Evolutionary conservation across 257 asterid species (phyloP).

Genomic region (Vinca minor): DNA sequence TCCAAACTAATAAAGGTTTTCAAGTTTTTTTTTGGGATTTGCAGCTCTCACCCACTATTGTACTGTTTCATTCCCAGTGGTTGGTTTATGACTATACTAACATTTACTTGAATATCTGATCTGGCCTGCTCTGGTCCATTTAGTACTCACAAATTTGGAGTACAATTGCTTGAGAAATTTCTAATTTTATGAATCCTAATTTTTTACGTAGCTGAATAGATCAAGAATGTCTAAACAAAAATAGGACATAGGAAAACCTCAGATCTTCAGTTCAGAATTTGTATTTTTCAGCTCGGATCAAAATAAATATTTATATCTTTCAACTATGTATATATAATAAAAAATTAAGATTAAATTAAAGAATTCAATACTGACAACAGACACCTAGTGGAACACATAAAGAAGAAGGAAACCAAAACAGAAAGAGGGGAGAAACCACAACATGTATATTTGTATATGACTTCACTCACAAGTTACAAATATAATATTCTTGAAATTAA

Average conservation of each 20-base stretch:
- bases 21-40: background rate
- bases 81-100: background rate
- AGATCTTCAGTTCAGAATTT: background rate
- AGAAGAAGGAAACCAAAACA: too few species aligned
- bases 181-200: background rate
- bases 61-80: constrained; percentile 23
- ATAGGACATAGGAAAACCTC: background rate
- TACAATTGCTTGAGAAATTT: background rate
- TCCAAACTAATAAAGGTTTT: too few species aligned
- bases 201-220: background rate
- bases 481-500: background rate
- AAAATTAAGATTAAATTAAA: too few species aligned
- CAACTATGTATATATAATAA: too few species aligned
- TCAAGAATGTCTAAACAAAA: background rate
- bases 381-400: too few species aligned
- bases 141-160: background rate
- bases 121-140: too few species aligned
- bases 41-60: background rate
- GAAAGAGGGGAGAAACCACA: too few species aligned
- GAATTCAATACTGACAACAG: too few species aligned
- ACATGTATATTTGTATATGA: too few species aligned
- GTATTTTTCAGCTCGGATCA: background rate
- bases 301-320: too few species aligned
- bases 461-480: background rate
- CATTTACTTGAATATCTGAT: too few species aligned